These are phyloP conservation scores for Capsella bursapastoris DNA, from an alignment of 345 rosid species.

Conservation along the genomic window DNA sequence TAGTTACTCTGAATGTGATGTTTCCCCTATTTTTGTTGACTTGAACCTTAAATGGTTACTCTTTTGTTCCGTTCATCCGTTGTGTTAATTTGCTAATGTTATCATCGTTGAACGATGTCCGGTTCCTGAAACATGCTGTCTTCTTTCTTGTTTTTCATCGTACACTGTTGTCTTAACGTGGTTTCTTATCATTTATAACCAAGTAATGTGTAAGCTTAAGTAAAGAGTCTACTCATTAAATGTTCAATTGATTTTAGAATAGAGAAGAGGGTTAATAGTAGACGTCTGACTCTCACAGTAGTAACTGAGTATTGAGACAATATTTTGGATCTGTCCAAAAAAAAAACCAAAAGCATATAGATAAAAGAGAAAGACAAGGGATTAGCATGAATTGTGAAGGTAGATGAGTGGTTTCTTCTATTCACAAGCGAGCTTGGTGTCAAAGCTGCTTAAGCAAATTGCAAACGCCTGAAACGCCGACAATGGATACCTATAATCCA, in stretches of 20 bases:
- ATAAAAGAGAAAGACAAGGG: conserved; percentile 21
- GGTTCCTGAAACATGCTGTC: background rate
- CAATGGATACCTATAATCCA: conserved; percentile 94
- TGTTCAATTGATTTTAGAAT: conserved; percentile 25
- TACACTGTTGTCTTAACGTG: background rate
- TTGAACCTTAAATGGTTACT: too few species aligned
- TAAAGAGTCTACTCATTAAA: background rate
- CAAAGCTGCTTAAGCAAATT: conserved; percentile 98
- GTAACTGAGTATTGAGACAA: conserved; percentile 34
- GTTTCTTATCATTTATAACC: background rate
- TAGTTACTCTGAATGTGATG: background rate
- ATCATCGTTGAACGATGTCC: background rate
- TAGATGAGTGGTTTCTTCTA: conserved; percentile 44
- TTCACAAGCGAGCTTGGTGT: conserved; percentile 99
- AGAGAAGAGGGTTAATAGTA: background rate
- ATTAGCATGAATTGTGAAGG: conserved; percentile 40
- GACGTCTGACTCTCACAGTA: conserved; percentile 35
- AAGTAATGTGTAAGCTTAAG: background rate
- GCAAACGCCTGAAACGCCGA: conserved; percentile 99
- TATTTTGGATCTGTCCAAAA: conserved; percentile 14
- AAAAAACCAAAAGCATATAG: conserved; percentile 12
- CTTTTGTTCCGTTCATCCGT: background rate
- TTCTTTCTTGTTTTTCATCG: conserved; percentile 1
- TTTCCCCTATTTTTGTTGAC: too few species aligned
- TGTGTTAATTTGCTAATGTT: background rate